A percentile compares a stretch with the other conserved stretches of the same genome.
Evolutionary conservation across 352 stramenopile genomes (phyloP).

Genomic region (Globisporangium lucens): DNA sequence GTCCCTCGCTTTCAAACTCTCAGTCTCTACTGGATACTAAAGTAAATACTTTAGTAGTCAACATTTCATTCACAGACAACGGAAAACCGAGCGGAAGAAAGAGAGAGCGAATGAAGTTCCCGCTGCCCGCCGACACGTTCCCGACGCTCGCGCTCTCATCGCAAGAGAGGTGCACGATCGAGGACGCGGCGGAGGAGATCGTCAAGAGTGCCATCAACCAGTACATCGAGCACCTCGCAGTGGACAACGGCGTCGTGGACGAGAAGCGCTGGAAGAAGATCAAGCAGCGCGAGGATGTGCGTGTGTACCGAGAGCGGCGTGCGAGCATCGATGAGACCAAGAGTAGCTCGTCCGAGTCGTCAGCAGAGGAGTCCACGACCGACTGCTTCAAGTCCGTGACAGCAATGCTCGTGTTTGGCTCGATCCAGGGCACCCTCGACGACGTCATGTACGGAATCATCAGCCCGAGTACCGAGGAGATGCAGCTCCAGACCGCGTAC

Average conservation of each 20-base stretch:
- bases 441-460: slow-evolving; percentile 46
- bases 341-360: no score
- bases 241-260: background rate
- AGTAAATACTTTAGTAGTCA: no score
- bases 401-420: slow-evolving; percentile 25
- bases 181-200: background rate
- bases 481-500: slow-evolving; percentile 54
- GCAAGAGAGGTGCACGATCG: background rate
- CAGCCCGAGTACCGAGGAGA: slow-evolving; percentile 30
- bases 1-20: no score
- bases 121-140: background rate
- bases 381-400: no score
- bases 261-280: background rate
- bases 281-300: background rate
- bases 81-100: no score
- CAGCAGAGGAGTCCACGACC: no score
- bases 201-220: background rate
- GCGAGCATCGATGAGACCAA: no score
- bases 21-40: no score
- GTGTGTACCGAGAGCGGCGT: background rate
- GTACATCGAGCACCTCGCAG: background rate
- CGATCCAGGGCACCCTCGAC: slow-evolving; percentile 32
- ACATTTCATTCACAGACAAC: no score
- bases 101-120: background rate
- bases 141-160: background rate